These are phyloP conservation scores for Pichia kluyveri DNA, from an alignment of 805 yeast genomes.

Conservation along the genomic window DNA sequence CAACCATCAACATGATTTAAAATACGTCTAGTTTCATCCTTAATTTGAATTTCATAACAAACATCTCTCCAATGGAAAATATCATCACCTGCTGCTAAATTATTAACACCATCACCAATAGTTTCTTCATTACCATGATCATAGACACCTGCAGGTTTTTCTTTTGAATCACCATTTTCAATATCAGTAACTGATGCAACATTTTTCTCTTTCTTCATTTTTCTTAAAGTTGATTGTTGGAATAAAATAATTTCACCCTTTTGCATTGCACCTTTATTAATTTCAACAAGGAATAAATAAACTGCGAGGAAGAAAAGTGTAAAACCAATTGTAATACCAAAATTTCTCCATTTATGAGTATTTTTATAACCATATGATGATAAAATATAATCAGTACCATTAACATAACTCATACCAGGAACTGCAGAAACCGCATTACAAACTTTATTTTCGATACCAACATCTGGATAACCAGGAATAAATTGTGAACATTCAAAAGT, in stretches of 20 bases:
- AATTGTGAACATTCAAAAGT: constrained; percentile 36
- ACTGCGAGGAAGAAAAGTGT: constrained; percentile 42
- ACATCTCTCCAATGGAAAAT: constrained; percentile 75
- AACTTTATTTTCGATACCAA: constrained; percentile 15
- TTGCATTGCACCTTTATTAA: constrained; percentile 52
- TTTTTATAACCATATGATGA: constrained; percentile 41
- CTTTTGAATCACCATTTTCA: constrained; percentile 19
- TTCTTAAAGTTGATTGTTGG: constrained; percentile 39
- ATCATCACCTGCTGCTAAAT: constrained; percentile 30
- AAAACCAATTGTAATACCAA: constrained; percentile 58
- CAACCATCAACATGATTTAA: constrained; percentile 66
- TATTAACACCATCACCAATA: constrained; percentile 21
- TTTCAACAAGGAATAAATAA: constrained; percentile 48
- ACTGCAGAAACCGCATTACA: constrained; percentile 44
- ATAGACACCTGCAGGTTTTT: constrained; percentile 19
- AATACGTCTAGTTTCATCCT: constrained; percentile 50
- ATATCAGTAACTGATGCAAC: constrained; percentile 18
- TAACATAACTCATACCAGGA: constrained; percentile 43
- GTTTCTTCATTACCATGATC: constrained; percentile 14
- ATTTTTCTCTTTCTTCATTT: constrained; percentile 33
- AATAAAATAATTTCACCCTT: constrained; percentile 65
- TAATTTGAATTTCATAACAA: constrained; percentile 59
- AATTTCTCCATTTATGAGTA: constrained; percentile 70
- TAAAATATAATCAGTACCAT: constrained; percentile 50
- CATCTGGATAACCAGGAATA: constrained; percentile 34